Evolutionary conservation across 768 basidiomycete species (phyloP).

Genomic region (Tylopilus rubrobrunneus): DNA sequence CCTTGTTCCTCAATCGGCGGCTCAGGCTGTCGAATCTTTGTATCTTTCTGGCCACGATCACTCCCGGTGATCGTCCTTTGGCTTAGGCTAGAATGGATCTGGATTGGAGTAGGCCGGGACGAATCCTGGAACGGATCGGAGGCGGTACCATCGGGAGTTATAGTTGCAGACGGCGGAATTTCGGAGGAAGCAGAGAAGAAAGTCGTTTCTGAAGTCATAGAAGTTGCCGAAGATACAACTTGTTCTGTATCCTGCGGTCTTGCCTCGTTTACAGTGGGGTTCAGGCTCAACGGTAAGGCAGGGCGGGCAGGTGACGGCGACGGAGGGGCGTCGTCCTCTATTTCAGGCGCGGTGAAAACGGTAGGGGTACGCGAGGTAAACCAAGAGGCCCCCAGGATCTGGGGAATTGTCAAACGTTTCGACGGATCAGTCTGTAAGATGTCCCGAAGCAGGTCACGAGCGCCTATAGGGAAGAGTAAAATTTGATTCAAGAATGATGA

Average conservation of each 20-base stretch:
- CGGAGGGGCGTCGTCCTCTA: constrained; percentile 21
- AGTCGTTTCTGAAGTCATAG: constrained; percentile 40
- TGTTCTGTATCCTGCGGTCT: constrained; percentile 25
- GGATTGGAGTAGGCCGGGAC: constrained; percentile 17
- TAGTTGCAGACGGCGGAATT: constrained; percentile 45
- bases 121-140: constrained; percentile 41
- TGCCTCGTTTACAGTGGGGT: constrained; percentile 7
- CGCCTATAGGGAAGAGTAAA: constrained; percentile 47
- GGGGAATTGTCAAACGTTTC: constrained; percentile 74
- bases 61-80: constrained; percentile 57
- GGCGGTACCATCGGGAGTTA: constrained; percentile 50
- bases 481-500: background rate
- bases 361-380: constrained; percentile 45
- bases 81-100: constrained; percentile 51
- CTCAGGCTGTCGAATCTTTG: constrained; percentile 40
- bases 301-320: constrained; percentile 32
- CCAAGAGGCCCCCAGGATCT: constrained; percentile 86
- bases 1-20: constrained; percentile 52
- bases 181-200: constrained; percentile 54
- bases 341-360: constrained; percentile 1
- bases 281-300: constrained; percentile 28
- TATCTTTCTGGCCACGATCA: constrained; percentile 24
- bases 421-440: constrained; percentile 76
- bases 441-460: constrained; percentile 75
- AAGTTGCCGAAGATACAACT: constrained; percentile 45